phyloP scores from a whole-genome alignment of 805 yeast species.

The Candida sakaeoensis region DNA sequence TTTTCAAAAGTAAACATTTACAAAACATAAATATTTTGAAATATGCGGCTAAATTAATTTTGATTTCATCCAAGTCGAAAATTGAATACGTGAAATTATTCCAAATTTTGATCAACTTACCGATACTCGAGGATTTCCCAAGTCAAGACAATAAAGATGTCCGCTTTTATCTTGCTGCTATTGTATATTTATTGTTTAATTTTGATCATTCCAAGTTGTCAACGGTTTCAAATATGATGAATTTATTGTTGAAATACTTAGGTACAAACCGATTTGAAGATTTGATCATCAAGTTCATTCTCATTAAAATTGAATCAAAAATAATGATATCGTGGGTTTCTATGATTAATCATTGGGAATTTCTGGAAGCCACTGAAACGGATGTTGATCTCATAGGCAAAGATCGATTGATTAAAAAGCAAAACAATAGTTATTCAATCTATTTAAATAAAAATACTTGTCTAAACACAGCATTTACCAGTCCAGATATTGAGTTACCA shows the following conservation, averaged over 20 bases:
- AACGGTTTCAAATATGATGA: constrained; percentile 43
- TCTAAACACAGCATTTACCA: constrained; percentile 39
- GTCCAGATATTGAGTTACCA: not conserved
- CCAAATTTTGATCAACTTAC: constrained; percentile 58
- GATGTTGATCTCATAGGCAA: constrained; percentile 41
- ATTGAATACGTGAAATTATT: constrained; percentile 50
- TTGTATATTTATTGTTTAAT: constrained; percentile 48
- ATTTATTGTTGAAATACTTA: constrained; percentile 34
- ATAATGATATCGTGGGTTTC: constrained; percentile 62
- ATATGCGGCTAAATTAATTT: constrained; percentile 39
- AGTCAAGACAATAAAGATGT: constrained; percentile 14
- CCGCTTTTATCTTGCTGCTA: constrained; percentile 43
- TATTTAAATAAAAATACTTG: constrained; percentile 49
- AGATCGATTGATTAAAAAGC: constrained; percentile 43
- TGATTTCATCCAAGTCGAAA: constrained; percentile 28
- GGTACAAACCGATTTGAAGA: constrained; percentile 67
- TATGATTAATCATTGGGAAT: constrained; percentile 63
- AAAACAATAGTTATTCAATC: constrained; percentile 43
- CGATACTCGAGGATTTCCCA: constrained; percentile 30
- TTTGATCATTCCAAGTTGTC: constrained; percentile 46
- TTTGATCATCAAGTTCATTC: constrained; percentile 50
- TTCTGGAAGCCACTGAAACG: constrained; percentile 38
- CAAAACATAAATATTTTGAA: constrained; percentile 37
- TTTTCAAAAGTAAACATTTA: constrained; percentile 50
- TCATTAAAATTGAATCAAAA: constrained; percentile 55